Evolutionary conservation across 257 asterid species (phyloP).

Genomic region (Pogostemon cablin): DNA sequence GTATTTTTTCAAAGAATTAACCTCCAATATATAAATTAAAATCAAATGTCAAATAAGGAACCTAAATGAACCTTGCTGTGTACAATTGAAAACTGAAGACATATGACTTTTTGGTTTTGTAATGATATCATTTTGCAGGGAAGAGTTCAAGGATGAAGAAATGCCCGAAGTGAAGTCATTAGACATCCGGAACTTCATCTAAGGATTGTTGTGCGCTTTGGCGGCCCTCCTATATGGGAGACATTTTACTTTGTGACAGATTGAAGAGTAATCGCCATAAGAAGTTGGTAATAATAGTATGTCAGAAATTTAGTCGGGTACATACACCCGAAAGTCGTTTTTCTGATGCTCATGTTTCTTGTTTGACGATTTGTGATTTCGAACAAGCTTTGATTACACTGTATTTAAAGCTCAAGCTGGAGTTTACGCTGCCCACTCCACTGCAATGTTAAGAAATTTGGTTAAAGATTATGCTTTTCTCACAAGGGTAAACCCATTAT

Average conservation of each 20-base stretch:
- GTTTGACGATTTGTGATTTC: conserved; percentile 32
- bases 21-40: background rate
- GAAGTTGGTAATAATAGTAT: conserved; percentile 37
- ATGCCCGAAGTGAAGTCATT: conserved; percentile 77
- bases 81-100: background rate
- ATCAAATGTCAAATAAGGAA: background rate
- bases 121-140: conserved; percentile 52
- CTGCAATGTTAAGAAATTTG: background rate
- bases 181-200: conserved; percentile 84
- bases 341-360: conserved; percentile 28
- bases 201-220: conserved; percentile 22
- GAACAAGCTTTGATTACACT: conserved; percentile 22
- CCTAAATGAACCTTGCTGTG: no score
- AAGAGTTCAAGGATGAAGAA: conserved; percentile 85
- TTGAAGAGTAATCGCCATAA: conserved; percentile 35
- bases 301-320: conserved; percentile 31
- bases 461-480: no score
- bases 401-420: conserved; percentile 21
- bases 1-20: background rate
- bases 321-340: conserved; percentile 32
- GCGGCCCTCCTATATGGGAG: conserved; percentile 38
- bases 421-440: background rate
- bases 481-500: no score
- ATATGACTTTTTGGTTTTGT: background rate
- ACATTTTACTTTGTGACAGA: conserved; percentile 34